These are phyloP conservation scores for Biscogniauxia mediterranea DNA, from an alignment of 2,329 filamentous ascomycete genomes.

Conservation along the genomic window DNA sequence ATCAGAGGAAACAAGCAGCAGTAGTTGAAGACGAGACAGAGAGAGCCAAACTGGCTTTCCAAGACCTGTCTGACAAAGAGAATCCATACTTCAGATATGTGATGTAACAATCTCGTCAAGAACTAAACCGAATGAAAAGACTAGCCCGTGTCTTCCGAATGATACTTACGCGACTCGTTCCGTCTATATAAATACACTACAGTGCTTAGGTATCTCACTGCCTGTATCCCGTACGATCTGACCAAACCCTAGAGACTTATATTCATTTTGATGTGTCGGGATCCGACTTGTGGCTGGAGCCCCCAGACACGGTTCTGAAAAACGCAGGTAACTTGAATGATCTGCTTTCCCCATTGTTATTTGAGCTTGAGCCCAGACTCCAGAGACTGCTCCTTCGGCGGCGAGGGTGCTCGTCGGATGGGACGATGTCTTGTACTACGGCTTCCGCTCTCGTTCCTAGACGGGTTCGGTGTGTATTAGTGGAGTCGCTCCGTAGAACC, in stretches of 20 bases:
- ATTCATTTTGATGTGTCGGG: constrained; percentile 10
- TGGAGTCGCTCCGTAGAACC: not conserved
- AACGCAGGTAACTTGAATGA: constrained; percentile 22
- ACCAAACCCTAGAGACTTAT: not conserved
- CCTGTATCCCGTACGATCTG: not conserved
- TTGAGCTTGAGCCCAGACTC: constrained; percentile 12
- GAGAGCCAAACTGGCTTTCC: constrained; percentile 63
- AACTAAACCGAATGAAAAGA: not conserved
- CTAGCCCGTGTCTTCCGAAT: no score
- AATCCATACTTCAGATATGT: constrained; percentile 67
- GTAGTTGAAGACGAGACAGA: constrained; percentile 57
- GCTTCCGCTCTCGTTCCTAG: constrained; percentile 28
- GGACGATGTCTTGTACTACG: constrained; percentile 17
- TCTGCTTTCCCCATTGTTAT: constrained; percentile 9
- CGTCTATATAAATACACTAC: not conserved
- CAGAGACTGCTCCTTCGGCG: constrained; percentile 19
- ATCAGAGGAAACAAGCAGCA: constrained; percentile 45
- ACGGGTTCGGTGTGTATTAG: not conserved
- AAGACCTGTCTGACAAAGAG: constrained; percentile 66
- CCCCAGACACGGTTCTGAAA: constrained; percentile 21
- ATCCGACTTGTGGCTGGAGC: constrained; percentile 7
- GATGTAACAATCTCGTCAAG: constrained; percentile 31
- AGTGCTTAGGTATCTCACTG: not conserved
- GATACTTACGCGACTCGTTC: not conserved
- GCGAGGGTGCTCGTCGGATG: constrained; percentile 16